Conservation (phyloP, 306 rosid species). For the Mucuna pruriens region DNA sequence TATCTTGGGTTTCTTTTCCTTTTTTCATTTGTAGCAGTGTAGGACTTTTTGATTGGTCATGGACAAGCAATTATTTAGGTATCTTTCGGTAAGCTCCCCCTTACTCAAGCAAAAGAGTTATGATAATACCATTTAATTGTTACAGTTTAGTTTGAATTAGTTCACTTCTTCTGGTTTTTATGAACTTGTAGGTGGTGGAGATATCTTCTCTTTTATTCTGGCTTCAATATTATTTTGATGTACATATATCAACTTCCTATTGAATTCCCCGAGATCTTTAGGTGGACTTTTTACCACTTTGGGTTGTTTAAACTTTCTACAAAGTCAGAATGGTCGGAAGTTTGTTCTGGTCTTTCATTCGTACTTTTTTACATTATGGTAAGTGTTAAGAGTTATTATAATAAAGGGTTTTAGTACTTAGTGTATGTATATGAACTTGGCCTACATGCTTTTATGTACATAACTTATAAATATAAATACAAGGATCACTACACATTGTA, state of each 20-base stretch:
- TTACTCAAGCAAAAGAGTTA: background rate
- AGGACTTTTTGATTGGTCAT: constrained; percentile 91
- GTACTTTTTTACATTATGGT: constrained; percentile 81
- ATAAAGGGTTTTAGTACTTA: too few species aligned
- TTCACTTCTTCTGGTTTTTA: constrained; percentile 26
- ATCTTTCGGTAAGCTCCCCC: constrained; percentile 69
- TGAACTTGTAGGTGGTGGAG: constrained; percentile 91
- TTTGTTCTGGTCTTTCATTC: constrained; percentile 72
- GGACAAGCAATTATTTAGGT: constrained; percentile 81
- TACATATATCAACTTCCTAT: constrained; percentile 84
- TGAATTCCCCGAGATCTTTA: constrained; percentile 59
- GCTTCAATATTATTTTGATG: constrained; percentile 74
- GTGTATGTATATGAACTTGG: too few species aligned
- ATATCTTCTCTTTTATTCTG: constrained; percentile 77
- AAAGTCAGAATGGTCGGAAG: constrained; percentile 71
- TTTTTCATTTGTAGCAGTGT: constrained; percentile 85
- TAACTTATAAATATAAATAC: too few species aligned
- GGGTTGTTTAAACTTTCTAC: constrained; percentile 80
- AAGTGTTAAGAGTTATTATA: constrained; percentile 26
- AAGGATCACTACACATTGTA: too few species aligned
- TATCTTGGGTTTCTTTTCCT: constrained; percentile 89
- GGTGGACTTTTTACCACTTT: constrained; percentile 62
- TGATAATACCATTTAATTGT: constrained; percentile 19
- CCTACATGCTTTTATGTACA: too few species aligned
- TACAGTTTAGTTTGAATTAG: background rate